Conservation (phyloP, 192 early-diverging fungal species). For the Coemansia sp. region DNA sequence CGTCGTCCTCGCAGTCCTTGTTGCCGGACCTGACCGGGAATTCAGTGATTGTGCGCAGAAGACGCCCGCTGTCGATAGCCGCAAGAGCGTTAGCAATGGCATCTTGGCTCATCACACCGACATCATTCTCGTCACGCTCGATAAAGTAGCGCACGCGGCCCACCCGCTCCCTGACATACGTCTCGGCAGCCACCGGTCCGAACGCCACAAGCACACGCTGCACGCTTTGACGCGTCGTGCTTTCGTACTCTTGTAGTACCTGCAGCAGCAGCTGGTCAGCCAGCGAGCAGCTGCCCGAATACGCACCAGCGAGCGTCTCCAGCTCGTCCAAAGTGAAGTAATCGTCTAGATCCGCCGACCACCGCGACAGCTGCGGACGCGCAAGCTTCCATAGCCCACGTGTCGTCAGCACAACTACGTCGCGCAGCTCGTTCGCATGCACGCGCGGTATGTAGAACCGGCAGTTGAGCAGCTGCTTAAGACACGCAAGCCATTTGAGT, state of each 20-base stretch:
- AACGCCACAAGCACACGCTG: slow-evolving; percentile 36
- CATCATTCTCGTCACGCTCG: slow-evolving; percentile 39
- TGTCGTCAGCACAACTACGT: slow-evolving; percentile 9
- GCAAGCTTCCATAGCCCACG: slow-evolving; percentile 33
- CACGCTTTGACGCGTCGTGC: slow-evolving; percentile 40
- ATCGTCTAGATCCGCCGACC: slow-evolving; percentile 42
- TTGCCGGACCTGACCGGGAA: slow-evolving; percentile 9
- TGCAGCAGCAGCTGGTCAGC: slow-evolving; percentile 24
- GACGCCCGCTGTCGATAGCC: slow-evolving; percentile 15
- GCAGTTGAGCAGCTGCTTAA: slow-evolving; percentile 30
- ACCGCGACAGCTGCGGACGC: slow-evolving; percentile 35
- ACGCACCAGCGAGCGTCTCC: slow-evolving; percentile 42
- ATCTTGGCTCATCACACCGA: slow-evolving; percentile 37
- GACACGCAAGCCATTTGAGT: slow-evolving; percentile 23
- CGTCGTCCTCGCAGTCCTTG: neutral
- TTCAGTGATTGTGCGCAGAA: slow-evolving; percentile 33
- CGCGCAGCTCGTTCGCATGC: slow-evolving; percentile 5
- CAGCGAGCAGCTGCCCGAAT: slow-evolving; percentile 23
- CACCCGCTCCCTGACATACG: slow-evolving; percentile 23
- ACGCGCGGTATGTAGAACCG: slow-evolving; percentile 30
- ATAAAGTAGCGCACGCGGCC: slow-evolving; percentile 29
- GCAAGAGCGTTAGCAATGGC: slow-evolving; percentile 24
- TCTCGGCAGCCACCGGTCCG: slow-evolving; percentile 26
- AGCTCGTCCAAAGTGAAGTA: slow-evolving; percentile 43
- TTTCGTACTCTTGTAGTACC: slow-evolving; percentile 37